phyloP scores from a whole-genome alignment of 2,329 filamentous ascomycete genomes.

The Diaporthe vaccinii region DNA sequence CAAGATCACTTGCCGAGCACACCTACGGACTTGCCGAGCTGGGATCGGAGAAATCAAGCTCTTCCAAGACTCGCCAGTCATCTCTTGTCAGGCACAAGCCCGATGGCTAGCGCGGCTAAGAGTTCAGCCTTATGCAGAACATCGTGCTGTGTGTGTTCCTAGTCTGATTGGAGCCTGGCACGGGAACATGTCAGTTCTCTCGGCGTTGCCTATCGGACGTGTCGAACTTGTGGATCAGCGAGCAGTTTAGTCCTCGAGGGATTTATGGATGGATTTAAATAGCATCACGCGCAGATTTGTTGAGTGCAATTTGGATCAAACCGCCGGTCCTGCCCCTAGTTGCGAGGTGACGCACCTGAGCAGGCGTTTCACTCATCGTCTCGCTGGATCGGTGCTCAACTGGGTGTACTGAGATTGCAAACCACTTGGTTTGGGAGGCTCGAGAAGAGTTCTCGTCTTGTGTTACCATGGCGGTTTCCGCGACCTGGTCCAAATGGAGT shows the following conservation, averaged over 20 bases:
- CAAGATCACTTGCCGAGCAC: background rate
- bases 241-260: background rate
- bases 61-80: conserved; percentile 18
- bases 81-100: conserved; percentile 26
- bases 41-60: conserved; percentile 21
- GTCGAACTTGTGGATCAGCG: conserved; percentile 8
- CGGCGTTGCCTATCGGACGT: background rate
- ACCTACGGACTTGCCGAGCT: conserved; percentile 18
- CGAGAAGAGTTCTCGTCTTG: background rate
- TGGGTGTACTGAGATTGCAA: too few species aligned
- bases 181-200: background rate
- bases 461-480: background rate
- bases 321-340: background rate
- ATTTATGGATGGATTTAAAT: background rate
- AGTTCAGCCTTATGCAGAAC: background rate
- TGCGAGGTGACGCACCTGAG: background rate
- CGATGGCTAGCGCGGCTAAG: background rate
- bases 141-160: too few species aligned
- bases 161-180: background rate
- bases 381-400: background rate
- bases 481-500: background rate
- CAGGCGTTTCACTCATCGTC: background rate
- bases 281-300: background rate
- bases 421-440: background rate
- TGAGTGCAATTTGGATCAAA: background rate